Conservation (phyloP, 2,329 filamentous ascomycete species). For the Aspergillus sergii region DNA sequence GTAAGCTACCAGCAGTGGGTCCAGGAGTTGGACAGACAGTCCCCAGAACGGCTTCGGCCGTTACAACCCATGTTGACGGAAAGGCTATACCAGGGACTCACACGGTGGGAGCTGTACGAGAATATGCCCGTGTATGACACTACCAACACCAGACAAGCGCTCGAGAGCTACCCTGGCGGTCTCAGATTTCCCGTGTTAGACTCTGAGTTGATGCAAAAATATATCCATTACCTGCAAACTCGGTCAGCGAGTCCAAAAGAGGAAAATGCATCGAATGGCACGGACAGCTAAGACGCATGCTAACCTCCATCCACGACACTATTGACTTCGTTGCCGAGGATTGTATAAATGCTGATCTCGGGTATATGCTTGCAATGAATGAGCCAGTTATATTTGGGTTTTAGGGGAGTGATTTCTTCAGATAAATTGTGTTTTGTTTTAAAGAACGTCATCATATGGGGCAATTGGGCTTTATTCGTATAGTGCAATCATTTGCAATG, state of each 20-base stretch:
- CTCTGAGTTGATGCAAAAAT: background rate
- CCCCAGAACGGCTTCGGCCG: constrained; percentile 11
- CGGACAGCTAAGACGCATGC: background rate
- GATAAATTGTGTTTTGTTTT: background rate
- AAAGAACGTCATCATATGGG: background rate
- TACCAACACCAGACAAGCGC: background rate
- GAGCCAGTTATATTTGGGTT: background rate
- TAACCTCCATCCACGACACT: background rate
- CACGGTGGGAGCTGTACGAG: constrained; percentile 30
- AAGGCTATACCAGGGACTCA: constrained; percentile 21
- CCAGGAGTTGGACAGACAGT: constrained; percentile 5
- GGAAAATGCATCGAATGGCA: background rate
- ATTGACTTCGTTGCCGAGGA: background rate
- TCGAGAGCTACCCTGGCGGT: background rate
- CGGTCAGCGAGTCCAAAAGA: background rate
- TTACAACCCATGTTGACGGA: constrained; percentile 29
- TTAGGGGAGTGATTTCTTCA: background rate
- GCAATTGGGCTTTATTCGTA: background rate
- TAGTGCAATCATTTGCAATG: background rate
- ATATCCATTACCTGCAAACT: background rate
- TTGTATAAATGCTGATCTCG: background rate
- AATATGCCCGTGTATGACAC: constrained; percentile 27
- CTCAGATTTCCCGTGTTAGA: background rate
- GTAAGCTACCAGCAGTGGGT: constrained; percentile 24
- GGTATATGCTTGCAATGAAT: background rate